These are phyloP conservation scores for Rubia occidens DNA, from an alignment of 305 asterid species.

Conservation along the genomic window DNA sequence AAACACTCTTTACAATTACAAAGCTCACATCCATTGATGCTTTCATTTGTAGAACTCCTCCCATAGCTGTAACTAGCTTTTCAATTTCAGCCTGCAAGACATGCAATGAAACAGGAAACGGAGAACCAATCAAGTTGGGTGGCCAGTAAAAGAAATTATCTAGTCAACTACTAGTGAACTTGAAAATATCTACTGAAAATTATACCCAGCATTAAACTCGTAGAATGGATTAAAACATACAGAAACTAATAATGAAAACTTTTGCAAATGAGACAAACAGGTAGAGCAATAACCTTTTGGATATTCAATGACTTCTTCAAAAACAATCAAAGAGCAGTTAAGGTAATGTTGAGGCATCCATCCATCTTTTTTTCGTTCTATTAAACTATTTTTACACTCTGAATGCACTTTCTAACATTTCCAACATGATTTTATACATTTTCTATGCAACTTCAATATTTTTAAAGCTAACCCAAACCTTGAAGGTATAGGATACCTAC, in stretches of 20 bases:
- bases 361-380: neutral
- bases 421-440: neutral
- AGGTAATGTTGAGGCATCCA: neutral
- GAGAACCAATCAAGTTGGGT: neutral
- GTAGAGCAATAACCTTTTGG: neutral
- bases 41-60: slow-evolving; percentile 62
- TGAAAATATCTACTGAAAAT: neutral
- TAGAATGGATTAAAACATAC: neutral
- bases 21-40: slow-evolving; percentile 77
- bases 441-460: neutral
- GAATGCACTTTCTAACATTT: neutral
- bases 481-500: neutral
- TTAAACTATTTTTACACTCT: neutral
- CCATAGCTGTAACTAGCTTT: slow-evolving; percentile 80
- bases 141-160: neutral
- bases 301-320: neutral
- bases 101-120: slow-evolving; percentile 2
- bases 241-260: neutral
- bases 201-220: neutral
- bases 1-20: slow-evolving; percentile 83
- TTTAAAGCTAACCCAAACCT: neutral
- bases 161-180: neutral
- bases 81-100: slow-evolving; percentile 56
- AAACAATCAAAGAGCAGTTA: neutral
- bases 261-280: neutral